A percentile compares a stretch with the other conserved stretches of the same genome.
These are phyloP conservation scores for Farysia itapuensis DNA, from an alignment of 1,284 basidiomycete species.

Conservation along the genomic window DNA sequence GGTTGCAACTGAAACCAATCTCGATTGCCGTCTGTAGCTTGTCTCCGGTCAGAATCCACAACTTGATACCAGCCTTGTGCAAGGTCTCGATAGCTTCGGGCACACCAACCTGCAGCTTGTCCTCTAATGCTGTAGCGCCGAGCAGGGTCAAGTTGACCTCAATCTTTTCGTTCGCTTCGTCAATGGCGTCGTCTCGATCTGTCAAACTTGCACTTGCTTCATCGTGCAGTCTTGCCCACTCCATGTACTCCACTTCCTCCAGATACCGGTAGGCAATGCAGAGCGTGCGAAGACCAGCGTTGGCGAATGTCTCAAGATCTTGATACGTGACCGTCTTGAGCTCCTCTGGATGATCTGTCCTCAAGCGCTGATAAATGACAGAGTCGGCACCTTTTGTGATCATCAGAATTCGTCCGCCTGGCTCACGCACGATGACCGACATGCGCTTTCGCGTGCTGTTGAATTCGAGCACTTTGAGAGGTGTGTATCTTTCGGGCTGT, in stretches of 20 bases:
- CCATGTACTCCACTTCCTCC: conserved; percentile 77
- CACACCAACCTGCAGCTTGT: conserved; percentile 94
- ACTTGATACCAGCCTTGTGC: conserved; percentile 90
- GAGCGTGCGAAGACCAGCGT: conserved; percentile 84
- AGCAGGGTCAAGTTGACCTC: conserved; percentile 81
- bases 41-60: conserved; percentile 95
- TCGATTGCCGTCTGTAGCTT: conserved; percentile 98
- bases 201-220: conserved; percentile 73
- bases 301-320: conserved; percentile 92
- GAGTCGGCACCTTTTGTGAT: conserved; percentile 97
- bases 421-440: conserved; percentile 82
- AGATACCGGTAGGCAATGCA: conserved; percentile 83
- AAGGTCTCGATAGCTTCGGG: conserved; percentile 91
- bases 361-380: conserved; percentile 85
- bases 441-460: conserved; percentile 90
- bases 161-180: conserved; percentile 79
- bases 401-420: conserved; percentile 77
- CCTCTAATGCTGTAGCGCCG: conserved; percentile 92
- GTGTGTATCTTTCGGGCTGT: conserved; percentile 76
- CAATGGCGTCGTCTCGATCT: conserved; percentile 85
- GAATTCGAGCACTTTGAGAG: conserved; percentile 85
- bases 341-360: conserved; percentile 71
- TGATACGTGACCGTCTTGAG: conserved; percentile 76
- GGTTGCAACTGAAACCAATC: conserved; percentile 66
- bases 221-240: conserved; percentile 81